A percentile compares a stretch with the other conserved stretches of the same genome.
Conservation (phyloP, 495 filamentous ascomycete genomes). For the Penicillium fimorum region DNA sequence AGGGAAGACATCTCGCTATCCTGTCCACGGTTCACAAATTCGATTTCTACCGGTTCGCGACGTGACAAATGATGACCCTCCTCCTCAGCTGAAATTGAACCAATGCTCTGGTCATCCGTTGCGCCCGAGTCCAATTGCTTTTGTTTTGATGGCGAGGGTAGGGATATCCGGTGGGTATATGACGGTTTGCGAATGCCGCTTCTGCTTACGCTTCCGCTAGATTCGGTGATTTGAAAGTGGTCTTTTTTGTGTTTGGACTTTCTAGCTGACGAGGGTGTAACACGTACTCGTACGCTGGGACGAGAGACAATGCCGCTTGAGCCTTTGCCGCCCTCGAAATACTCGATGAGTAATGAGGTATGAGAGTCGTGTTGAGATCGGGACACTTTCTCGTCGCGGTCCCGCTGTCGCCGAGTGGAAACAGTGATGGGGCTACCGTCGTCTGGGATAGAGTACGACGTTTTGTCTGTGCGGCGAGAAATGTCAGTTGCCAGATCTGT, state of each 20-base stretch:
- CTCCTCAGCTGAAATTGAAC: constrained; percentile 71
- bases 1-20: constrained; percentile 59
- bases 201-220: constrained; percentile 39
- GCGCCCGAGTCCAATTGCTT: constrained; percentile 43
- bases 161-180: constrained; percentile 62
- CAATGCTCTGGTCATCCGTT: constrained; percentile 54
- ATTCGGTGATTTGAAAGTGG: constrained; percentile 79
- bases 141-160: constrained; percentile 54
- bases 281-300: constrained; percentile 91
- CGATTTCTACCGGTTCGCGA: constrained; percentile 76
- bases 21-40: constrained; percentile 63
- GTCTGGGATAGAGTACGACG: constrained; percentile 88
- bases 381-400: constrained; percentile 50
- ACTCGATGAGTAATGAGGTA: constrained; percentile 95
- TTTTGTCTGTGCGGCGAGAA: constrained; percentile 75
- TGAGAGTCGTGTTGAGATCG: constrained; percentile 63
- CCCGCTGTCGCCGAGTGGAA: constrained; percentile 61
- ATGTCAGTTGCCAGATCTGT: constrained; percentile 77
- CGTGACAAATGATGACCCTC: constrained; percentile 69
- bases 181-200: constrained; percentile 57
- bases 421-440: constrained; percentile 94
- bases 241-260: constrained; percentile 55
- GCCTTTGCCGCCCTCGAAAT: constrained; percentile 87
- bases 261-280: constrained; percentile 73
- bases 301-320: constrained; percentile 57